These are phyloP conservation scores for Lipomyces japonicus DNA, from an alignment of 805 yeast species.

Conservation along the genomic window DNA sequence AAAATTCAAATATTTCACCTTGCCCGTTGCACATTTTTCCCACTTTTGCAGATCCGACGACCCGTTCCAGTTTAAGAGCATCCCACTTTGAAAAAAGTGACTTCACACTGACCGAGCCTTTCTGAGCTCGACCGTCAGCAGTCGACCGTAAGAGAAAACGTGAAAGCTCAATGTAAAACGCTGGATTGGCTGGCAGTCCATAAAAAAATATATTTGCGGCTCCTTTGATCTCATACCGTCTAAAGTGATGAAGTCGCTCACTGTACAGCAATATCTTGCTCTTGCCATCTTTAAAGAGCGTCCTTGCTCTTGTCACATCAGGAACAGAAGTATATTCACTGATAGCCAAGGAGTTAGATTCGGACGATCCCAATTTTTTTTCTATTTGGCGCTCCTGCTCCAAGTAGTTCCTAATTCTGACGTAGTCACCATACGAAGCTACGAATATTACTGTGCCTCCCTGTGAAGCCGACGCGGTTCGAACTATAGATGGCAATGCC, in stretches of 20 bases:
- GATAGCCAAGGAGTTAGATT: conserved; percentile 47
- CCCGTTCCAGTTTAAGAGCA: conserved; percentile 67
- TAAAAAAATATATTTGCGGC: conserved; percentile 79
- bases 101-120: conserved; percentile 53
- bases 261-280: conserved; percentile 77
- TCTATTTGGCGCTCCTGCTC: conserved; percentile 36
- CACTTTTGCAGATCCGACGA: conserved; percentile 75
- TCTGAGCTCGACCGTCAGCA: conserved; percentile 46
- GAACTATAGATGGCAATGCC: conserved; percentile 63
- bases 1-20: conserved; percentile 73
- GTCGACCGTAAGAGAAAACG: conserved; percentile 56
- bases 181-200: conserved; percentile 79
- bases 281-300: conserved; percentile 60
- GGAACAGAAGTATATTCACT: conserved; percentile 71
- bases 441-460: conserved; percentile 78
- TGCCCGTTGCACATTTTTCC: conserved; percentile 65
- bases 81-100: conserved; percentile 76
- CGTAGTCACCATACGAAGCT: conserved; percentile 82
- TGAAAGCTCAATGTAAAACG: conserved; percentile 73
- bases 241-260: conserved; percentile 88
- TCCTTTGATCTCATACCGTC: conserved; percentile 80
- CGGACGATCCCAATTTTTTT: conserved; percentile 61
- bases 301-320: conserved; percentile 67
- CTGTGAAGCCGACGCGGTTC: conserved; percentile 48
- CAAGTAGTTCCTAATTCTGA: conserved; percentile 70